These are phyloP conservation scores for Agrocybe pediades DNA, from an alignment of 768 basidiomycete species.

Conservation along the genomic window DNA sequence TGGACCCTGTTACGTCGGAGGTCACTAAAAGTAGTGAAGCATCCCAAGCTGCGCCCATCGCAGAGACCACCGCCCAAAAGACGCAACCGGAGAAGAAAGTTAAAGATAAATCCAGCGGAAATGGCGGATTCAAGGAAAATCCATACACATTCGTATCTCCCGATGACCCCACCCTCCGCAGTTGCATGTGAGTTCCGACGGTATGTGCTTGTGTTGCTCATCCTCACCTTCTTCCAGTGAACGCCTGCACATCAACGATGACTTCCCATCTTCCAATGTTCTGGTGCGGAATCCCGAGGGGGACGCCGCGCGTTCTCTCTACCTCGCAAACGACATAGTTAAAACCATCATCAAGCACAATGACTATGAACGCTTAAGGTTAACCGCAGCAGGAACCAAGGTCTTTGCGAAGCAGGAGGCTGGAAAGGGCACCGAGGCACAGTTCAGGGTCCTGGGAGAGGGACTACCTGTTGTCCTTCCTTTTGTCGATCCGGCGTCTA, in stretches of 20 bases:
- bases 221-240: conserved; percentile 43
- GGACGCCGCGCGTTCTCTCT: conserved; percentile 76
- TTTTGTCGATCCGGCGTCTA: conserved; percentile 64
- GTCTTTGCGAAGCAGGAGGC: conserved; percentile 90
- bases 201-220: background rate
- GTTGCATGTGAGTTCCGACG: conserved; percentile 64
- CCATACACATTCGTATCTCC: conserved; percentile 83
- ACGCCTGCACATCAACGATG: conserved; percentile 65
- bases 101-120: conserved; percentile 22
- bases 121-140: conserved; percentile 77
- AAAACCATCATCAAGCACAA: conserved; percentile 81
- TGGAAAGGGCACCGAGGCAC: conserved; percentile 55
- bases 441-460: conserved; percentile 82
- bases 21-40: background rate
- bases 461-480: conserved; percentile 85
- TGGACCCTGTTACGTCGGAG: background rate
- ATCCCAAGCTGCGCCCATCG: background rate
- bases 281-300: conserved; percentile 86
- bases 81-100: conserved; percentile 13
- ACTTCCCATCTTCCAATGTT: conserved; percentile 76
- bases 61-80: background rate
- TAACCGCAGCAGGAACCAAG: conserved; percentile 93
- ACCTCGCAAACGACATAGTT: conserved; percentile 85
- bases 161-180: conserved; percentile 67
- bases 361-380: conserved; percentile 79